phyloP scores from a whole-genome alignment of 371 early-diverging fungal species.

The Coemansia sp. region DNA sequence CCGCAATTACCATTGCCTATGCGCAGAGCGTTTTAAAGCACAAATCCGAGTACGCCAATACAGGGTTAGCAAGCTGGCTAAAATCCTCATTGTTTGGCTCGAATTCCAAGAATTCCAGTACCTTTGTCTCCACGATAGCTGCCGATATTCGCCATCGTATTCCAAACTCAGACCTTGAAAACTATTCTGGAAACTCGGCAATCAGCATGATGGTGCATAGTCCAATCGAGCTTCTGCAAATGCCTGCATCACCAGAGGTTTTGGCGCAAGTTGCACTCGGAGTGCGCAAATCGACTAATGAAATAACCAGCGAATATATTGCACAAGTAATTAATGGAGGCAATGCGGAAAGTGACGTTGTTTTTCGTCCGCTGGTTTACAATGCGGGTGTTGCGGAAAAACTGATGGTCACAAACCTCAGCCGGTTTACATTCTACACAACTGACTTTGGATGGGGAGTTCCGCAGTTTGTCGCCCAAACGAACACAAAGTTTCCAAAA shows the following conservation, averaged over 20 bases:
- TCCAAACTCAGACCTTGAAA: too few species aligned
- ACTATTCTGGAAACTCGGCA: too few species aligned
- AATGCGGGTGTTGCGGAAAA: background rate
- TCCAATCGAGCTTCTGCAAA: background rate
- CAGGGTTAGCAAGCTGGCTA: too few species aligned
- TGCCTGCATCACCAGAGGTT: background rate
- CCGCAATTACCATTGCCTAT: background rate
- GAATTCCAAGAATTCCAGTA: too few species aligned
- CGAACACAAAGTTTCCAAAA: too few species aligned
- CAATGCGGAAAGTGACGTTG: background rate
- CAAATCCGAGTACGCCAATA: too few species aligned
- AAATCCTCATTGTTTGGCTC: too few species aligned
- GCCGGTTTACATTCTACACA: slow-evolving; percentile 1
- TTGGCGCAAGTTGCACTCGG: slow-evolving; percentile 2
- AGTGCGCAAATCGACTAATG: background rate
- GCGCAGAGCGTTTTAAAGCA: background rate
- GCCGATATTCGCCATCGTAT: too few species aligned
- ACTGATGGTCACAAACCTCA: slow-evolving; percentile 1
- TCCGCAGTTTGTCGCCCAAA: background rate
- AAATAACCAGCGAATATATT: background rate
- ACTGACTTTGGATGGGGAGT: slow-evolving; percentile 19
- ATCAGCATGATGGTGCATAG: too few species aligned
- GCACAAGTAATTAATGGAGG: background rate
- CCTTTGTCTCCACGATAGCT: too few species aligned
- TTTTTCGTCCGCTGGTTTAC: background rate